Base-by-base conservation (phyloP, 257 asterid genomes). In the Capsicum chinense region DNA sequence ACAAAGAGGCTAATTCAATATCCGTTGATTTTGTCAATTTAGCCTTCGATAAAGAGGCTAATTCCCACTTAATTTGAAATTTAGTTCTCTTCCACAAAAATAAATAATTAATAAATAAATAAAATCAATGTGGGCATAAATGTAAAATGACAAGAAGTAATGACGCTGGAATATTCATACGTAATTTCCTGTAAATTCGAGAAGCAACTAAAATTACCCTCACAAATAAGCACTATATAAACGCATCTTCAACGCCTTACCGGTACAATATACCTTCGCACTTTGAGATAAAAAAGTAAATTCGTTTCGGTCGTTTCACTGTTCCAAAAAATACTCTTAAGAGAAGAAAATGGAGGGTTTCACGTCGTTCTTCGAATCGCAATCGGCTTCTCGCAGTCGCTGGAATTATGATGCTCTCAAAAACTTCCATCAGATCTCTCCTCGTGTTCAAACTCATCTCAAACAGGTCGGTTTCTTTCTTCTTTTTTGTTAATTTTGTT, bases 391-490 rank as follows among this genome's bases (percentile, higher is more conserved):
- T 17, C 83, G 95, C 4, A 89, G 83, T 81, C 86, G 98, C 9
- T 97, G 97, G 98, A 91, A 86, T 76, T 95, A 89, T 82, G 98
- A 94, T 64, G 93, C 98, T 47, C 95, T 97, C 48, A 95, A 95
- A 88, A 97, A 94, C 89, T 88, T 97, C 90, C 92, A 95, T 14
- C 97, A 95, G 91, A 97, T 95, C 83, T 95, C 99, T 15, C 97
- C 98, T 14, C 85, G 81, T 76, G 99, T 97, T 85, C 99, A 97
- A 79, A 85, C 87, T 71, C 99, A 97, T 90, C 99, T 97, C 85
- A 93, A 93, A 79, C 92, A 92, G 99, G 99, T 92, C 50, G 1
- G 4, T 37, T 47, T 6, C 6, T 1, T 68, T 14, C 74, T 76
- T 42, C 37, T 21, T 4, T 74, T 19, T 44, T 74, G 19, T 74